These are phyloP conservation scores for Heterobasidion irregulare DNA, from an alignment of 1,284 basidiomycete species.

Conservation along the genomic window DNA sequence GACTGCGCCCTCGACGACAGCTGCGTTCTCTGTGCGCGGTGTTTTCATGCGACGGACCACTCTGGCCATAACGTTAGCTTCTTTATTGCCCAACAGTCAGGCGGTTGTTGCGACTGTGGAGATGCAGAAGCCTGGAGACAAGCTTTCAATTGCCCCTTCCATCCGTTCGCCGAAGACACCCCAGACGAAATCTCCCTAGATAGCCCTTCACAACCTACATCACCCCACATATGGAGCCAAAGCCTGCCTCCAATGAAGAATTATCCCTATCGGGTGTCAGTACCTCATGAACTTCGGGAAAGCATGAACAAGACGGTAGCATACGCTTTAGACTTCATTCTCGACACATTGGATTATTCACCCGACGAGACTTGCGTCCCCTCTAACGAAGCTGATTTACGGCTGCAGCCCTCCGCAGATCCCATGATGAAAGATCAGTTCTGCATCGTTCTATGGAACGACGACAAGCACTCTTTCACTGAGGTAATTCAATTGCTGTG, in stretches of 20 bases:
- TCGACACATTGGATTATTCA: constrained; percentile 81
- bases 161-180: constrained; percentile 32
- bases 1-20: constrained; percentile 87
- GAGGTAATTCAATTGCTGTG: constrained; percentile 81
- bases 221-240: constrained; percentile 25
- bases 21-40: constrained; percentile 81
- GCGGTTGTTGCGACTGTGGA: constrained; percentile 90
- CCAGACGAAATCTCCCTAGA: constrained; percentile 15
- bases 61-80: constrained; percentile 84
- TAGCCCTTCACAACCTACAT: constrained; percentile 20
- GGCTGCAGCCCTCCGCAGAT: constrained; percentile 65
- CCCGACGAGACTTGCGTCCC: constrained; percentile 75
- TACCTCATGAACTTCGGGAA: constrained; percentile 61
- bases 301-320: constrained; percentile 68
- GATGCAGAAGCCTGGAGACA: constrained; percentile 80
- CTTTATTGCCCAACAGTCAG: constrained; percentile 84
- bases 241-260: constrained; percentile 51
- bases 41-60: constrained; percentile 83
- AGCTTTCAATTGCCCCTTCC: constrained; percentile 63
- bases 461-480: constrained; percentile 93
- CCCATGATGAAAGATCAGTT: constrained; percentile 75
- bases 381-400: constrained; percentile 57
- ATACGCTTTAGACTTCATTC: constrained; percentile 77
- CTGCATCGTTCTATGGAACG: constrained; percentile 90
- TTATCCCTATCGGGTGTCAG: constrained; percentile 45